Evolutionary conservation across 2,329 filamentous ascomycete genomes (phyloP).

Genomic region (Colletotrichum neosansevieriae): DNA sequence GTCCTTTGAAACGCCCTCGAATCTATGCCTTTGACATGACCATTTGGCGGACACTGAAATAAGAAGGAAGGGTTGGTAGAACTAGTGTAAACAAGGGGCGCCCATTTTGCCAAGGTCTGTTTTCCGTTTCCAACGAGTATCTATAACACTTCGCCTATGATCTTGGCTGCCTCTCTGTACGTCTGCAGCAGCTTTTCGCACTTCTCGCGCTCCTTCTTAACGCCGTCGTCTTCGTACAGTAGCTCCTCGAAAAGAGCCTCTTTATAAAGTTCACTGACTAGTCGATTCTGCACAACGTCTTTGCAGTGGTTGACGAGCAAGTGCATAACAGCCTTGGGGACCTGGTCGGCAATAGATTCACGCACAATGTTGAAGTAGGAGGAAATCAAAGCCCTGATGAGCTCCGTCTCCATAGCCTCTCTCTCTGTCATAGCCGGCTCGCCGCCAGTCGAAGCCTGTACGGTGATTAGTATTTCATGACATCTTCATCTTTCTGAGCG

Average conservation of each 20-base stretch:
- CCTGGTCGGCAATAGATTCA: slow-evolving; percentile 98
- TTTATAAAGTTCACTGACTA: slow-evolving; percentile 96
- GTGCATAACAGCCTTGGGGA: slow-evolving; percentile 99
- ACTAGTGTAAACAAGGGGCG: slow-evolving; percentile 21
- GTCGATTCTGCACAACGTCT: slow-evolving; percentile 95
- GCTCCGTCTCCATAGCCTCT: slow-evolving; percentile 96
- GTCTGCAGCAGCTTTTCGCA: slow-evolving; percentile 96
- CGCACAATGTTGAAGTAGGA: slow-evolving; percentile 99
- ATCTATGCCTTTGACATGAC: slow-evolving; percentile 13
- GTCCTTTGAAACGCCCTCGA: slow-evolving; percentile 12
- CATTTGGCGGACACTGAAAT: slow-evolving; percentile 7
- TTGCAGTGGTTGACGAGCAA: slow-evolving; percentile 98
- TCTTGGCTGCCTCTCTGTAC: slow-evolving; percentile 97
- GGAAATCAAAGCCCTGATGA: slow-evolving; percentile 95
- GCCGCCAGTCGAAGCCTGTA: slow-evolving; percentile 65
- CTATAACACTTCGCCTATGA: slow-evolving; percentile 94
- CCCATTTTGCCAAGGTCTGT: slow-evolving; percentile 17
- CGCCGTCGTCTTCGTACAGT: slow-evolving; percentile 95
- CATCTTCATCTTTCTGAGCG: not conserved
- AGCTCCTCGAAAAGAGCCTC: slow-evolving; percentile 92
- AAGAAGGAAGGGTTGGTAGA: slow-evolving; percentile 23
- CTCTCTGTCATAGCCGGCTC: slow-evolving; percentile 94
- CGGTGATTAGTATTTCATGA: slow-evolving; percentile 41
- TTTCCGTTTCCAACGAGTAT: slow-evolving; percentile 32
- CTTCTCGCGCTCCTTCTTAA: slow-evolving; percentile 98